These are phyloP conservation scores for Xerocomellus dryophilus DNA, from an alignment of 768 basidiomycete species.

Conservation along the genomic window DNA sequence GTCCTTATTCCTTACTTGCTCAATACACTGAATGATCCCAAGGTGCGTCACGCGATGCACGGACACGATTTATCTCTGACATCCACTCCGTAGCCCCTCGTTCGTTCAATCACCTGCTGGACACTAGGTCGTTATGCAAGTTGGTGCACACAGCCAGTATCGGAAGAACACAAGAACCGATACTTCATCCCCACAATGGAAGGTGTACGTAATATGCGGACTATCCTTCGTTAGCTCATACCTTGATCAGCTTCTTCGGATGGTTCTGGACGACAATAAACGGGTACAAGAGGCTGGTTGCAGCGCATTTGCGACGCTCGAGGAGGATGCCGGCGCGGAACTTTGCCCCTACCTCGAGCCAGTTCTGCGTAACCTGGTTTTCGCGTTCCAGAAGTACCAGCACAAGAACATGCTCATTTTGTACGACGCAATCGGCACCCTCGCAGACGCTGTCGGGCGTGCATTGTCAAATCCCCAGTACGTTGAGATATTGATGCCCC, in stretches of 20 bases:
- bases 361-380: conserved; percentile 89
- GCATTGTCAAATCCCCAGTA: conserved; percentile 82
- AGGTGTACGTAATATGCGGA: conserved; percentile 61
- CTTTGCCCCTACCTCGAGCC: conserved; percentile 94
- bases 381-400: conserved; percentile 97
- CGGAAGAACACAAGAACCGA: conserved; percentile 81
- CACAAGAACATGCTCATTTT: conserved; percentile 99
- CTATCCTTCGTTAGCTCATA: neutral
- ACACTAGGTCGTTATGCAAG: conserved; percentile 97
- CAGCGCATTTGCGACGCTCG: conserved; percentile 96
- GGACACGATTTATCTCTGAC: neutral
- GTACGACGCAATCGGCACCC: conserved; percentile 97
- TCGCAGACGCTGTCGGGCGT: conserved; percentile 93
- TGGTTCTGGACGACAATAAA: conserved; percentile 98
- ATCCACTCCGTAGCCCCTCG: conserved; percentile 65
- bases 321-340: conserved; percentile 91
- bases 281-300: conserved; percentile 99
- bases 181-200: conserved; percentile 99
- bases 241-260: conserved; percentile 77
- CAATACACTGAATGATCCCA: conserved; percentile 84
- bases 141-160: conserved; percentile 87
- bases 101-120: conserved; percentile 99
- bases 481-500: conserved; percentile 96
- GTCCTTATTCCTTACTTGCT: conserved; percentile 91
- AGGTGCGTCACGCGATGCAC: conserved; percentile 48